Base-by-base conservation (phyloP, 345 rosid species). In the Cardamine occulta region DNA sequence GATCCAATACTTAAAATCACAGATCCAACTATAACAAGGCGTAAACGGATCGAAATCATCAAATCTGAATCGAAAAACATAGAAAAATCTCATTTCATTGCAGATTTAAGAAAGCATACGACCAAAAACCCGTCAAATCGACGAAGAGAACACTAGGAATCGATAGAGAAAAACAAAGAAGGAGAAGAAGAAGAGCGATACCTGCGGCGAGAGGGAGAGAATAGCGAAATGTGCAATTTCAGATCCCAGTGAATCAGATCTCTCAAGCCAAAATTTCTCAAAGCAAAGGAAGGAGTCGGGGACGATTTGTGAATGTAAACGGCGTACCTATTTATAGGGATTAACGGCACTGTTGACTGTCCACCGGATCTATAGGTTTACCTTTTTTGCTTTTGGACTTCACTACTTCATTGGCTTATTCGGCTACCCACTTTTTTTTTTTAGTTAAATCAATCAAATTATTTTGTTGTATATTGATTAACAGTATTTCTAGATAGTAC, bases 291-390 rank as follows among this genome's bases (percentile, higher is more conserved):
- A 64, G 49, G 76, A 77, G 44, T 47, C 21, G 28, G 67, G 67
- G 66, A 70, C 72, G 76, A 6, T 35, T 57, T 77, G 72, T 56
- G 54, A 21, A 0, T 34, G 8, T 18, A 5, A 19, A 44, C 19
- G 72, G 8, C 7, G 45, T 10, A 15, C n/a, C 47, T 77, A 77
- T 77, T 77, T 77, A 77, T 77, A 77, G 72, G 55, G 54, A 14
- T 47, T 55, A 77, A 77, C 76, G 58, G 61, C 29, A 56, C 54
- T 55, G 61, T 35, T 56, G 60, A 77, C 76, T 70, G 80, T 18
- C 34, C 23, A 77, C 80, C 76, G 76, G 75, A n/a, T 49, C 67
- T 34, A 2, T 71, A 61, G 76, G 80, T 77, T 45, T 47, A 4
- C 6, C 32, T 63, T 53, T 15, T 37, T 49, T 12, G 18, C 39